These are phyloP conservation scores for Solanum hybrid DNA, from an alignment of 305 asterid species.

Conservation along the genomic window DNA sequence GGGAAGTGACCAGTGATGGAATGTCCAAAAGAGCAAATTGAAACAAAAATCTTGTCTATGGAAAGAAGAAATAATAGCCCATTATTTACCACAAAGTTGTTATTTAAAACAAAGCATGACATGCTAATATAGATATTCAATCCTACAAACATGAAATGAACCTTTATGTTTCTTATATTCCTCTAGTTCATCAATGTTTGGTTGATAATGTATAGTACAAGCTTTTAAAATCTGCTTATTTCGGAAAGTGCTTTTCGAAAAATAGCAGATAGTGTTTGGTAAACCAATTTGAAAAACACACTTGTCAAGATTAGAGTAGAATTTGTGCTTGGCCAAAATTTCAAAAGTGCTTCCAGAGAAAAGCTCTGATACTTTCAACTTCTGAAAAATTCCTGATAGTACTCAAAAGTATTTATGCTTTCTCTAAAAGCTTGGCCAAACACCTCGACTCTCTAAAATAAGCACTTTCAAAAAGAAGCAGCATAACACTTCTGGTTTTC, in stretches of 20 bases:
- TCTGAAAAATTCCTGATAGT: background rate
- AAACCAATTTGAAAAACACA: background rate
- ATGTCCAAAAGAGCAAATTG: background rate
- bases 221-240: background rate
- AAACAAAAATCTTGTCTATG: background rate
- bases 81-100: background rate
- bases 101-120: background rate
- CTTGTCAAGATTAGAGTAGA: background rate
- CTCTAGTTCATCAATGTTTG: background rate
- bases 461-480: background rate
- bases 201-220: background rate
- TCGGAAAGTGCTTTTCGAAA: background rate
- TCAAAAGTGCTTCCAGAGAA: background rate
- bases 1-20: background rate
- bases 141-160: background rate
- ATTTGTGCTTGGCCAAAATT: background rate
- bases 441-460: background rate
- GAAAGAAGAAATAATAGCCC: background rate
- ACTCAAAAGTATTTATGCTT: background rate
- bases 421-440: background rate
- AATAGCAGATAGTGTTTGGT: background rate
- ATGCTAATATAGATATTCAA: background rate
- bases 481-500: background rate
- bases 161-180: background rate
- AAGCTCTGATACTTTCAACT: background rate